phyloP scores from a whole-genome alignment of 2,329 filamentous ascomycete genomes.

The Microthyrium microscopicum region DNA sequence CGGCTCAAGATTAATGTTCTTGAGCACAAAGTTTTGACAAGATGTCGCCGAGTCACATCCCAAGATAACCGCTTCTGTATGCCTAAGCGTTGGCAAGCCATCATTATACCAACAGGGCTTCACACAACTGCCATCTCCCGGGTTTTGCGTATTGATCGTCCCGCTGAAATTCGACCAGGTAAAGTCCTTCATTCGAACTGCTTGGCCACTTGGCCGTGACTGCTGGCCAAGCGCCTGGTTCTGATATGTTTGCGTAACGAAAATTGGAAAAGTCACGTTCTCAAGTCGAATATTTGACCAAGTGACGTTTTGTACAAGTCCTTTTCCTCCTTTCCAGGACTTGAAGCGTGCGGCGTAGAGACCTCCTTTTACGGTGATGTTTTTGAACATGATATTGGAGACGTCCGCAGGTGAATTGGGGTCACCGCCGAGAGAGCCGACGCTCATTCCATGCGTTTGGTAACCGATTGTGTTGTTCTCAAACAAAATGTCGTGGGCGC shows the following conservation, averaged over 20 bases:
- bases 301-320: conserved; percentile 26
- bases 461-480: conserved; percentile 26
- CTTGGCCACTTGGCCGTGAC: conserved; percentile 14
- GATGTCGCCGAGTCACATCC: conserved; percentile 16
- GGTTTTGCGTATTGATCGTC: conserved; percentile 25
- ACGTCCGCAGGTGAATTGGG: conserved; percentile 22
- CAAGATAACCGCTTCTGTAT: conserved; percentile 26
- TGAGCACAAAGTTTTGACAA: conserved; percentile 16
- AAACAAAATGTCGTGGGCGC: conserved; percentile 23
- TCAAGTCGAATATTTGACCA: conserved; percentile 27
- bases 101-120: conserved; percentile 29
- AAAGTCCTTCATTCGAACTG: conserved; percentile 27
- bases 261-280: conserved; percentile 30
- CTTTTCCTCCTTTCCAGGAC: conserved; percentile 26
- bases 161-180: conserved; percentile 25
- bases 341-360: conserved; percentile 26
- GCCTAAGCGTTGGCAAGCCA: conserved; percentile 21
- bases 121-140: conserved; percentile 27
- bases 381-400: conserved; percentile 25
- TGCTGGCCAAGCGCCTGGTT: conserved; percentile 22
- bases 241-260: conserved; percentile 29
- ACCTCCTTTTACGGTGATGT: conserved; percentile 25
- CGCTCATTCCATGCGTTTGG: conserved; percentile 27
- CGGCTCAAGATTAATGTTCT: conserved; percentile 9
- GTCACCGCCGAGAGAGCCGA: conserved; percentile 26